A percentile compares a stretch with the other conserved stretches of the same genome.
Conservation (phyloP, 2,329 filamentous ascomycete genomes). For the Penicillium sp. region DNA sequence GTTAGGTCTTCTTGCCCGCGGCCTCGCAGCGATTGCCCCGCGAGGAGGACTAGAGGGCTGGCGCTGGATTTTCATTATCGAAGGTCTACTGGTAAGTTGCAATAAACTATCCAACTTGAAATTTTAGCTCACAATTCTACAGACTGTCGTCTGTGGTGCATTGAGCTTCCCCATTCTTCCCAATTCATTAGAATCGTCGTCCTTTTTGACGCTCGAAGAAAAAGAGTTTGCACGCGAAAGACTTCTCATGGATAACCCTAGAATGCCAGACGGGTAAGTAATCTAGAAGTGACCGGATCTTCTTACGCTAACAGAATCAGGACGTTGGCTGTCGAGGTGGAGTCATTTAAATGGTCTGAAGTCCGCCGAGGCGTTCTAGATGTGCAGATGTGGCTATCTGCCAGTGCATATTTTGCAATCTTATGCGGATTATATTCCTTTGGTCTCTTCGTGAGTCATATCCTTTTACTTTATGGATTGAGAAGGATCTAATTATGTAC, state of each 20-base stretch:
- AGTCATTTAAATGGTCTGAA: slow-evolving; percentile 58
- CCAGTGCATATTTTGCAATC: slow-evolving; percentile 58
- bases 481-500: background rate
- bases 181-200: slow-evolving; percentile 52
- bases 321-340: slow-evolving; percentile 28
- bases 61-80: slow-evolving; percentile 61
- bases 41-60: slow-evolving; percentile 53
- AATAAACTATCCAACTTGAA: background rate
- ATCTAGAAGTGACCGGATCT: too few species aligned
- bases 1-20: slow-evolving; percentile 55
- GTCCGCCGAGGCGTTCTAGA: slow-evolving; percentile 59
- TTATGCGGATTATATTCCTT: slow-evolving; percentile 58
- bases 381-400: slow-evolving; percentile 60
- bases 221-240: slow-evolving; percentile 48
- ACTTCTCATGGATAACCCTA: slow-evolving; percentile 39
- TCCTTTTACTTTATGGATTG: too few species aligned
- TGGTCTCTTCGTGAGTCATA: slow-evolving; percentile 54
- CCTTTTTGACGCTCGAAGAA: slow-evolving; percentile 53
- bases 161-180: slow-evolving; percentile 54
- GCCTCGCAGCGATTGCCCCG: slow-evolving; percentile 56
- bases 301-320: slow-evolving; percentile 15
- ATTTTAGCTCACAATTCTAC: background rate
- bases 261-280: slow-evolving; percentile 25
- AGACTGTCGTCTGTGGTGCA: slow-evolving; percentile 54
- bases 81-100: slow-evolving; percentile 43